Conservation (phyloP, 2,329 filamentous ascomycete genomes). For the Penicillium sp. region DNA sequence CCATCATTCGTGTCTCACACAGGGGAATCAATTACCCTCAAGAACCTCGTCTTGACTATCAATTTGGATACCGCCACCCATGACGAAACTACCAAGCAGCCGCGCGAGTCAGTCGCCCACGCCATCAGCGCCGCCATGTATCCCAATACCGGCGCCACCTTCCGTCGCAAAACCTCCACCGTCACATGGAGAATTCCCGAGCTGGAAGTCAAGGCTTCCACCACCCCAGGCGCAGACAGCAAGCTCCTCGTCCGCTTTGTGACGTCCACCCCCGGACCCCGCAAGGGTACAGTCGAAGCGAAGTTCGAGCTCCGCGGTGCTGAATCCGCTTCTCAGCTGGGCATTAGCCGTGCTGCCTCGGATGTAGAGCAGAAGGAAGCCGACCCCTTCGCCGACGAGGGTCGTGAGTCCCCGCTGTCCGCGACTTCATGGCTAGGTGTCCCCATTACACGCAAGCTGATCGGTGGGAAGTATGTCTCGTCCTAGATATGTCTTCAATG, state of each 20-base stretch:
- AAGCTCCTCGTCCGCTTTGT: constrained; percentile 82
- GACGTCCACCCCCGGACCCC: constrained; percentile 67
- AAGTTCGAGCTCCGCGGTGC: constrained; percentile 68
- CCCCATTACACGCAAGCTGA: constrained; percentile 63
- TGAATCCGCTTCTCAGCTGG: constrained; percentile 62
- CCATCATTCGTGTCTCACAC: constrained; percentile 57
- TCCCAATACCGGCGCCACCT: constrained; percentile 44
- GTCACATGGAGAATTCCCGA: constrained; percentile 48
- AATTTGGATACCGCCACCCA: constrained; percentile 41
- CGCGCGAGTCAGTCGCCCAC: constrained; percentile 38
- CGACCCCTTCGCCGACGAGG: constrained; percentile 51
- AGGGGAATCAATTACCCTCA: constrained; percentile 55
- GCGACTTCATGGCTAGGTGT: constrained; percentile 63
- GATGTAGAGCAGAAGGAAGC: constrained; percentile 29
- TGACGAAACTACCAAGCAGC: constrained; percentile 46
- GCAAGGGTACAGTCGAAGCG: constrained; percentile 75
- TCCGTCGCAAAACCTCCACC: constrained; percentile 46
- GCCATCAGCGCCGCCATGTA: constrained; percentile 46
- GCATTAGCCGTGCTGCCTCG: constrained; percentile 48
- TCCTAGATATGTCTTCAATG: constrained; percentile 22
- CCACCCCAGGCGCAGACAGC: constrained; percentile 48
- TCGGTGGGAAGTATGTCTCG: constrained; percentile 73
- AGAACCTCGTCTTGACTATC: constrained; percentile 73
- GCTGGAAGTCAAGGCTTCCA: constrained; percentile 50
- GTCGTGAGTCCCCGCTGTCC: constrained; percentile 30